A percentile compares a stretch with the other conserved stretches of the same genome.
These are phyloP conservation scores for Dactylonectria estremocensis DNA, from an alignment of 2,329 filamentous ascomycete genomes.

Conservation along the genomic window DNA sequence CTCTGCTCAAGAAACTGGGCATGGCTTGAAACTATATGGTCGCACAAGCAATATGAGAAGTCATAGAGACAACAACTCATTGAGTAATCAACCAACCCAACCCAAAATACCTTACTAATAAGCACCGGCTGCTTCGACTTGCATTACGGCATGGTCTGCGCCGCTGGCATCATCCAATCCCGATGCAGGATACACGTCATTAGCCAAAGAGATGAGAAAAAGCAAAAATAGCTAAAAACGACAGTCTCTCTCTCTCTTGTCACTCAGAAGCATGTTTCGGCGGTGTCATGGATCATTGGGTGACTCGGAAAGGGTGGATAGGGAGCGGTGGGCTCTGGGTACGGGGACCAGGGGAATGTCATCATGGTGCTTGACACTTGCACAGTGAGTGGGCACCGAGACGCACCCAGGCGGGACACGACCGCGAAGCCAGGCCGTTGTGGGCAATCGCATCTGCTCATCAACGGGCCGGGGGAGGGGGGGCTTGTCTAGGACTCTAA, in stretches of 20 bases:
- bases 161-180: slow-evolving; percentile 27
- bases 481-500: background rate
- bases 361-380: slow-evolving; percentile 34
- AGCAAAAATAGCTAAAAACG: slow-evolving; percentile 23
- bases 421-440: slow-evolving; percentile 27
- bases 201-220: slow-evolving; percentile 25
- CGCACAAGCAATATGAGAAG: slow-evolving; percentile 21
- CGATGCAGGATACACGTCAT: slow-evolving; percentile 35
- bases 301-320: slow-evolving; percentile 20
- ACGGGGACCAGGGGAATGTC: slow-evolving; percentile 36
- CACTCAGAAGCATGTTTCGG: slow-evolving; percentile 8
- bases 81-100: slow-evolving; percentile 1
- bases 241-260: background rate
- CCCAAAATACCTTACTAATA: background rate
- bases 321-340: slow-evolving; percentile 24
- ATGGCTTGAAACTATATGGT: slow-evolving; percentile 7
- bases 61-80: slow-evolving; percentile 10
- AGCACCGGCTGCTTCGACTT: slow-evolving; percentile 16
- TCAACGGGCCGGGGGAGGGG: slow-evolving; percentile 10
- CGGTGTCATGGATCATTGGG: slow-evolving; percentile 23
- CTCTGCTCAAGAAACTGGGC: slow-evolving; percentile 27
- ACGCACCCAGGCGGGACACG: slow-evolving; percentile 35
- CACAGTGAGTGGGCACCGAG: slow-evolving; percentile 32
- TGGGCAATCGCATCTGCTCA: slow-evolving; percentile 30
- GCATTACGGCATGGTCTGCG: slow-evolving; percentile 35